A percentile compares a stretch with the other conserved stretches of the same genome.
phyloP scores from a whole-genome alignment of 1,139 yeast genomes.

The Entelexis sorbosivorans region DNA sequence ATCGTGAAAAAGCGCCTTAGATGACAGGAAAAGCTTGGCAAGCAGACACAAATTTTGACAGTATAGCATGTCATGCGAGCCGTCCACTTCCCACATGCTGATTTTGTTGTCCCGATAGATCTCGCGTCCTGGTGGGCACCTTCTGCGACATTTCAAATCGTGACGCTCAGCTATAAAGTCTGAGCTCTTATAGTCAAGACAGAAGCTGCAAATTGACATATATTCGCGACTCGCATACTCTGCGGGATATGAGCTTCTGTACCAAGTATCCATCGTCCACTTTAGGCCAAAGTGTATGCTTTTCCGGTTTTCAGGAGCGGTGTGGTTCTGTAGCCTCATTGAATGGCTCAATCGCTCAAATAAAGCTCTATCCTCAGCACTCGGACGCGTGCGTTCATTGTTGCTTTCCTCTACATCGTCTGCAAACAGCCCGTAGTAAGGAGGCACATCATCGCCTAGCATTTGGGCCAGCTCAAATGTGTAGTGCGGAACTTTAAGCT shows the following conservation, averaged over 20 bases:
- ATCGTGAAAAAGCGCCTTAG: constrained; percentile 85
- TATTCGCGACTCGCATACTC: constrained; percentile 57
- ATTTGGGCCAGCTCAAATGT: constrained; percentile 15
- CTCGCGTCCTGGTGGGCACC: constrained; percentile 84
- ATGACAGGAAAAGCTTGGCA: constrained; percentile 79
- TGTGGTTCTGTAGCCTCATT: neutral
- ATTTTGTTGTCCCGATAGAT: constrained; percentile 62
- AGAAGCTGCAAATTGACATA: constrained; percentile 71
- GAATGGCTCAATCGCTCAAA: constrained; percentile 9
- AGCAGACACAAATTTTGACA: constrained; percentile 83
- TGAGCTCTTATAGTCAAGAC: constrained; percentile 70
- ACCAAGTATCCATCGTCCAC: constrained; percentile 50
- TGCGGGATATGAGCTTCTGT: constrained; percentile 85
- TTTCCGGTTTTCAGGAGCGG: neutral
- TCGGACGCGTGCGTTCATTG: constrained; percentile 13
- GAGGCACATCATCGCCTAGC: constrained; percentile 16
- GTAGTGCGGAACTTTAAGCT: constrained; percentile 8
- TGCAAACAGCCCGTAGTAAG: constrained; percentile 16
- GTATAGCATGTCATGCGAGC: constrained; percentile 66
- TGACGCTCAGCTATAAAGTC: constrained; percentile 63
- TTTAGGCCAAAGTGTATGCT: constrained; percentile 15
- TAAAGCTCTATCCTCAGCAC: constrained; percentile 15
- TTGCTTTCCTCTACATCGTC: constrained; percentile 6
- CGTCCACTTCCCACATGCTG: constrained; percentile 86
- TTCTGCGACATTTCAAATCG: constrained; percentile 52